phyloP scores from a whole-genome alignment of 2,329 filamentous ascomycete species.

The Clonostachys byssicola region DNA sequence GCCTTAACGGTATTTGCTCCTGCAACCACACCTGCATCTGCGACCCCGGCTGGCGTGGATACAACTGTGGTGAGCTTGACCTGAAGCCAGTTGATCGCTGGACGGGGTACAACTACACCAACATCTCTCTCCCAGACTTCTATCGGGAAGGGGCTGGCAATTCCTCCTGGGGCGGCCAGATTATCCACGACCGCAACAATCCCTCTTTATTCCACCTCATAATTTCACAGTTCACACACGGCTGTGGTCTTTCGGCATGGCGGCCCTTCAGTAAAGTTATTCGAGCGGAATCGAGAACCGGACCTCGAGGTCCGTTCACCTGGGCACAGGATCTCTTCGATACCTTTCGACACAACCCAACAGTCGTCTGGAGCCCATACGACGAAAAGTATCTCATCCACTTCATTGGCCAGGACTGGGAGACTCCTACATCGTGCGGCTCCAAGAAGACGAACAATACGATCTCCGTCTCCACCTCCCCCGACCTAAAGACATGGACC shows the following conservation, averaged over 20 bases:
- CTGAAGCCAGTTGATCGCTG: constrained; percentile 26
- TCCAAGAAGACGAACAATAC: constrained; percentile 2
- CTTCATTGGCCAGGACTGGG: constrained; percentile 24
- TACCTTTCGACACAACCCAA: constrained; percentile 36
- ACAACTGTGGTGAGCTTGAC: constrained; percentile 33
- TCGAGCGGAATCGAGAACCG: constrained; percentile 30
- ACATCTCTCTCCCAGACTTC: constrained; percentile 2
- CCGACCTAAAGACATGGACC: constrained; percentile 1
- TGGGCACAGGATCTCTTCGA: constrained; percentile 27
- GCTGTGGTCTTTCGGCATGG: constrained; percentile 35
- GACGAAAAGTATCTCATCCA: constrained; percentile 33
- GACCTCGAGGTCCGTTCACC: constrained; percentile 32
- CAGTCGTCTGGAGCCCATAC: constrained; percentile 29
- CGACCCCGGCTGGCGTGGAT: constrained; percentile 31
- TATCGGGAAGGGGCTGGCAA: constrained; percentile 17
- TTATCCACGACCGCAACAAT: constrained; percentile 30
- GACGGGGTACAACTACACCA: constrained; percentile 37
- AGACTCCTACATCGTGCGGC: not conserved
- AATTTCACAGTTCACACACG: constrained; percentile 30
- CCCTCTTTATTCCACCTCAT: constrained; percentile 32
- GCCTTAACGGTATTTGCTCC: constrained; percentile 7
- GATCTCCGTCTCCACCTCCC: constrained; percentile 11
- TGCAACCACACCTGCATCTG: constrained; percentile 3
- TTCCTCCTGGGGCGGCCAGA: constrained; percentile 37
- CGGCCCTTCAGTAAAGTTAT: constrained; percentile 31